Base-by-base conservation (phyloP, 1,284 basidiomycete genomes). In the Lentinus polychrous region DNA sequence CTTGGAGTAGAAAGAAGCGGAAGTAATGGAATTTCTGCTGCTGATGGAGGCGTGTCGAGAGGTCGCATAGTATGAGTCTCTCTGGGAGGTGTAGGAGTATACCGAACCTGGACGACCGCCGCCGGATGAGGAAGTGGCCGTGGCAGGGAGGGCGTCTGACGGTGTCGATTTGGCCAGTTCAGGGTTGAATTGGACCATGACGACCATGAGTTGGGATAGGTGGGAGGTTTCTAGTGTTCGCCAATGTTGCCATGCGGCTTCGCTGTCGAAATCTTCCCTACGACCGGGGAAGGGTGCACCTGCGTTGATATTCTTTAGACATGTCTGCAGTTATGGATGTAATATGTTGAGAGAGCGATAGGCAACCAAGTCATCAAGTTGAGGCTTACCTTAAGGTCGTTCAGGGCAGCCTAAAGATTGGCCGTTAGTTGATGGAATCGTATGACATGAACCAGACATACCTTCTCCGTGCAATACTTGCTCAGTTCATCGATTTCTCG, bases 251-350 rank as follows among this genome's bases (percentile, higher is more conserved):
- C 90, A 98, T 0, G 87, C 88, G 1, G 81, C 78, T 2, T 87
- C 88, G 49, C 66, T 82, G 22, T 79, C 75, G 58, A 98, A 99
- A 64, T 99, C 94, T 55, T 91, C 83, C 54, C 85, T 76, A 42
- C 85, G 78, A 24, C 90, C 93, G 0, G 94, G 93, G 63, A 94
- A 93, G 0, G 87, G 70, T 17, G 79, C 74, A 36, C 91, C 87
- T 6, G 89, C 85, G 51, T 87, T 90, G 63, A 98, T 88, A 54
- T 94, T 91, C 69, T 93, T 94, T 48, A 97, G 73, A 62, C 91
- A 94, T 27, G 86, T 90, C 86, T 94, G 43, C 49, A 50, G 36
- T 31, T 33, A 49, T 54, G 54, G 12, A 47, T 40, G n/a, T 22
- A 12, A 40, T 11, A 18, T 43, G 34, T 36, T 36, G 32, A 24